Percentiles rank a stretch among this genome's conserved stretches.
phyloP scores from a whole-genome alignment of 495 filamentous ascomycete genomes.

The Penicillium parvum region DNA sequence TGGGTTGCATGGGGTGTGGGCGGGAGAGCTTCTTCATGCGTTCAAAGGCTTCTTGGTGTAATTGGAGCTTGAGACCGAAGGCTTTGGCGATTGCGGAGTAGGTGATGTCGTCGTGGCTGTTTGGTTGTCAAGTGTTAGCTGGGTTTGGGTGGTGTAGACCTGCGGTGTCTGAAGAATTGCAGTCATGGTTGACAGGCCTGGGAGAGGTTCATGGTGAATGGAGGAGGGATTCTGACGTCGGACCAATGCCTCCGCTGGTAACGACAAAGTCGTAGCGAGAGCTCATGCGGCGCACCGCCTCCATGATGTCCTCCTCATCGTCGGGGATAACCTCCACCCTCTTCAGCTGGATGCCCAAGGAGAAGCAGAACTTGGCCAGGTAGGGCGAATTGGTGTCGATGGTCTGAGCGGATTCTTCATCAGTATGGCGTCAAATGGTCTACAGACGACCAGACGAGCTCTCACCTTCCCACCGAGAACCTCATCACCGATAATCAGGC shows the following conservation, averaged over 20 bases:
- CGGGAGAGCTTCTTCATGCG: slow-evolving; percentile 80
- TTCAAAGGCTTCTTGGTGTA: slow-evolving; percentile 70
- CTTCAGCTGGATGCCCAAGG: slow-evolving; percentile 81
- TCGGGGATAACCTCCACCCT: slow-evolving; percentile 90
- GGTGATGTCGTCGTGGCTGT: slow-evolving; percentile 93
- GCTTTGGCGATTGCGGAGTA: slow-evolving; percentile 91
- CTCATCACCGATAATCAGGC: slow-evolving; percentile 94
- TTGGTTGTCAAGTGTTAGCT: too few relatives aligned
- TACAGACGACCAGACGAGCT: too few relatives aligned
- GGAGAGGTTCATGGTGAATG: neutral
- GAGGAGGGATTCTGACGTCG: slow-evolving; percentile 58
- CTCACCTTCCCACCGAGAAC: slow-evolving; percentile 91
- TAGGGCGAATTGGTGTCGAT: slow-evolving; percentile 89
- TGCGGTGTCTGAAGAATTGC: neutral
- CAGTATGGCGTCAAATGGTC: too few relatives aligned
- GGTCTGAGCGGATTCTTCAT: slow-evolving; percentile 47
- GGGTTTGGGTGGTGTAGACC: neutral
- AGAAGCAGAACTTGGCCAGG: slow-evolving; percentile 91
- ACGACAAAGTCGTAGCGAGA: slow-evolving; percentile 88
- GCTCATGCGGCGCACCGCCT: slow-evolving; percentile 82
- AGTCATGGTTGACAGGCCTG: neutral
- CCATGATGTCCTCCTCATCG: slow-evolving; percentile 84
- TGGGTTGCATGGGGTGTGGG: slow-evolving; percentile 62
- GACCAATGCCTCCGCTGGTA: slow-evolving; percentile 91
- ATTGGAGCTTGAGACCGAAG: slow-evolving; percentile 67